Conservation (phyloP, 164 flowering plant genomes). For the Kingdonia uniflora region DNA sequence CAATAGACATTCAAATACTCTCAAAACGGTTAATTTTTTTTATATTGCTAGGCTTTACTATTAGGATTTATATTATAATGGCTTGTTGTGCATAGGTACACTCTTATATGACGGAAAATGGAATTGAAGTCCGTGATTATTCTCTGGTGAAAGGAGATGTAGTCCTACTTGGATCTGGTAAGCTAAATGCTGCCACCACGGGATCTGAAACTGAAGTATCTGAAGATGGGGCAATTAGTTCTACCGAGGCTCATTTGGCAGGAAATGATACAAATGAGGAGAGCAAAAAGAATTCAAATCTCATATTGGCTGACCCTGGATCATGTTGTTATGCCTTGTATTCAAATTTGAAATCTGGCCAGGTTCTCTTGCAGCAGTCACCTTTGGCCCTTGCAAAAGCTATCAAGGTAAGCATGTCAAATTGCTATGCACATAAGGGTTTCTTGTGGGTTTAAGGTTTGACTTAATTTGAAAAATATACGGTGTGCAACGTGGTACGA, state of each 20-base stretch:
- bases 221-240: no score
- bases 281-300: slow-evolving; percentile 19
- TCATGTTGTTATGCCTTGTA: slow-evolving; percentile 85
- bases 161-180: slow-evolving; percentile 2
- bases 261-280: slow-evolving; percentile 14
- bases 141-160: slow-evolving; percentile 8
- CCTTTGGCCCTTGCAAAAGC: slow-evolving; percentile 95
- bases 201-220: no score
- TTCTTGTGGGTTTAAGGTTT: no score
- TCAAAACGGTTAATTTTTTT: no score
- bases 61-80: no score
- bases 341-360: slow-evolving; percentile 52
- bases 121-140: slow-evolving; percentile 73
- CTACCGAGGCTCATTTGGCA: slow-evolving; percentile 3
- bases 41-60: no score
- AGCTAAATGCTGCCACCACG: no score
- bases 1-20: no score
- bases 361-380: slow-evolving; percentile 65
- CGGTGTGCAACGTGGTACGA: no score
- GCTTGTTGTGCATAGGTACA: slow-evolving; percentile 33
- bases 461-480: no score
- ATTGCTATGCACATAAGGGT: neutral
- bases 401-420: slow-evolving; percentile 48
- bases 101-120: slow-evolving; percentile 43
- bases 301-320: slow-evolving; percentile 73